These are phyloP conservation scores for Licmophora abbreviata DNA, from an alignment of 108 stramenopile genomes.

Conservation along the genomic window DNA sequence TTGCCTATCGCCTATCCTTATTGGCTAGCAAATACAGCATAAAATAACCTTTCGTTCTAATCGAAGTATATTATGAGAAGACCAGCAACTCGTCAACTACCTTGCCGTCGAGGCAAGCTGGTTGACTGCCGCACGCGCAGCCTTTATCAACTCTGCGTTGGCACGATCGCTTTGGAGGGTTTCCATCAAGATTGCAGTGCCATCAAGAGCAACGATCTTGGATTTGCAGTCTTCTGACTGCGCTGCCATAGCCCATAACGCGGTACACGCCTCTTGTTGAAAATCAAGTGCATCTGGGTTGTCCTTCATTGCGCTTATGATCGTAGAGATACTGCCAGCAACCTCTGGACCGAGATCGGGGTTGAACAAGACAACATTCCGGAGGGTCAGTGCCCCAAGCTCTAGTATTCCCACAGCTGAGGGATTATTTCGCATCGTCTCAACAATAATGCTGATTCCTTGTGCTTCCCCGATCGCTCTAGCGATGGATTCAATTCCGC, in stretches of 20 bases:
- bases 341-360: slow-evolving; percentile 25
- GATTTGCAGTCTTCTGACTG: slow-evolving; percentile 23
- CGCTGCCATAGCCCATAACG: slow-evolving; percentile 38
- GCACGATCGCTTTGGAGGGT: slow-evolving; percentile 18
- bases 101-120: slow-evolving; percentile 5
- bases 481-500: slow-evolving; percentile 15
- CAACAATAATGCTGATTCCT: slow-evolving; percentile 35
- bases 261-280: slow-evolving; percentile 31
- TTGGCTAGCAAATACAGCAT: too few species aligned
- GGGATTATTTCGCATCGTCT: slow-evolving; percentile 39
- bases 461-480: slow-evolving; percentile 33
- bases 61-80: background rate
- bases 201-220: slow-evolving; percentile 28
- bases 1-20: too few species aligned
- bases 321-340: slow-evolving; percentile 19
- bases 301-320: slow-evolving; percentile 31
- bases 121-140: slow-evolving; percentile 31
- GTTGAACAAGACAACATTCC: slow-evolving; percentile 20
- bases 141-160: slow-evolving; percentile 14
- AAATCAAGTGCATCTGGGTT: slow-evolving; percentile 21
- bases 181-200: slow-evolving; percentile 26
- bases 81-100: background rate
- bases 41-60: slow-evolving; percentile 6
- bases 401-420: slow-evolving; percentile 21
- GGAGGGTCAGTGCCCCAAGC: slow-evolving; percentile 28